A percentile compares a stretch with the other conserved stretches of the same genome.
These are phyloP conservation scores for Erodium chrysanthum DNA, from an alignment of 441 rosid species.

Conservation along the genomic window DNA sequence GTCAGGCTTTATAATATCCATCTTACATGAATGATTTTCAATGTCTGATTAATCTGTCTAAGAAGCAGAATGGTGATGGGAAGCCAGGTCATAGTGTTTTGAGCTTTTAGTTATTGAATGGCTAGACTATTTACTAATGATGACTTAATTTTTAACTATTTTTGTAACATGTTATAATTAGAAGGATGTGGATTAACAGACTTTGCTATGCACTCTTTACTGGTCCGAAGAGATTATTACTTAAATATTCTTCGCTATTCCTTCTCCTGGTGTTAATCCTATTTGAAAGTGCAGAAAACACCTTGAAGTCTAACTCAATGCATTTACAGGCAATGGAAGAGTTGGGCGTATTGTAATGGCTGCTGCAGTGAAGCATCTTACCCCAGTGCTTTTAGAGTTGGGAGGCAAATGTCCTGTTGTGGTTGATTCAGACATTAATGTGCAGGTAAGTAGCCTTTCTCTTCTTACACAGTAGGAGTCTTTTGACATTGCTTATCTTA, in stretches of 20 bases:
- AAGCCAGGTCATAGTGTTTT: neutral
- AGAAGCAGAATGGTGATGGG: neutral
- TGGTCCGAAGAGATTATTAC: neutral
- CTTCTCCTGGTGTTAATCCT: neutral
- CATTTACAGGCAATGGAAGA: slow-evolving; percentile 46
- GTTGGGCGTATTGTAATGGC: slow-evolving; percentile 66
- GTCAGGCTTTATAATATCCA: neutral
- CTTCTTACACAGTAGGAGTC: neutral
- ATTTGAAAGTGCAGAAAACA: neutral
- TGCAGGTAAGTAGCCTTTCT: slow-evolving; percentile 29
- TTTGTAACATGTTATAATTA: neutral
- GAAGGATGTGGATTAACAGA: neutral
- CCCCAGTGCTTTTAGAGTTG: slow-evolving; percentile 67
- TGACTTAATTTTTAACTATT: neutral
- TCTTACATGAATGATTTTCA: neutral
- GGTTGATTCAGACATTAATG: slow-evolving; percentile 45
- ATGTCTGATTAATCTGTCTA: neutral
- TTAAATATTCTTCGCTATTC: neutral
- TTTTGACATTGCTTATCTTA: neutral
- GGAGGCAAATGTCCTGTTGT: slow-evolving; percentile 71
- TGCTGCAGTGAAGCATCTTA: slow-evolving; percentile 76
- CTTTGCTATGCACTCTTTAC: too few species aligned
- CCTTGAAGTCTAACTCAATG: slow-evolving; percentile 8
- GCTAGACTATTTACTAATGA: neutral
- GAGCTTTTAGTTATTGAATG: neutral